These are phyloP conservation scores for Ophiostoma australiae DNA, from an alignment of 2,329 filamentous ascomycete genomes.

Conservation along the genomic window DNA sequence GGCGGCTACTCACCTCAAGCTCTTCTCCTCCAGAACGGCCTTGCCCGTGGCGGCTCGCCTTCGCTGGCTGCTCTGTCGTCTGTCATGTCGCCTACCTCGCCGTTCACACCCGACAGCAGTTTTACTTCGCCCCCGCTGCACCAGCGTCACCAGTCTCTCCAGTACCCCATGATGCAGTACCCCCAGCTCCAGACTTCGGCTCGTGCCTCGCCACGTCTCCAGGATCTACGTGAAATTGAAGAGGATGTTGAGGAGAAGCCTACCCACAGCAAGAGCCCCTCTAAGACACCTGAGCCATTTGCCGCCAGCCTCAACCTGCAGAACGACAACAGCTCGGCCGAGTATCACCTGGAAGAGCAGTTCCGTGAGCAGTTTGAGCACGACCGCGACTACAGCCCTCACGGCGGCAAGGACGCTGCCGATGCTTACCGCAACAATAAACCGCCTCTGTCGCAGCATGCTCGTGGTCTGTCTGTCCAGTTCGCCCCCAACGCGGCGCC, in stretches of 20 bases:
- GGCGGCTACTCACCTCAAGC: constrained; percentile 55
- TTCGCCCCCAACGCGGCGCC: constrained; percentile 38
- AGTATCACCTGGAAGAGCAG: constrained; percentile 78
- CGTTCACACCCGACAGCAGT: constrained; percentile 53
- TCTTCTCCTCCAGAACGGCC: constrained; percentile 48
- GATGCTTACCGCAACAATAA: constrained; percentile 27
- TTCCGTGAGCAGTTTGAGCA: constrained; percentile 74
- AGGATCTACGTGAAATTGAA: constrained; percentile 69
- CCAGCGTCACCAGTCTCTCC: constrained; percentile 55
- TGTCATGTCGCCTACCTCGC: constrained; percentile 60
- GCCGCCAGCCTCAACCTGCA: constrained; percentile 70
- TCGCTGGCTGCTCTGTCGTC: constrained; percentile 50
- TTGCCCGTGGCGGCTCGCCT: constrained; percentile 59
- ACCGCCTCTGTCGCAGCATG: constrained; percentile 35
- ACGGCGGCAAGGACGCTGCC: constrained; percentile 41
- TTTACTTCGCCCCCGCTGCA: constrained; percentile 42
- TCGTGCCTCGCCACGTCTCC: constrained; percentile 57
- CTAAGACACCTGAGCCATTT: constrained; percentile 49
- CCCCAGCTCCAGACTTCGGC: constrained; percentile 54
- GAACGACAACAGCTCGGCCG: constrained; percentile 76
- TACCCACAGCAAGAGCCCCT: constrained; percentile 44
- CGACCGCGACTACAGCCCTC: constrained; percentile 65
- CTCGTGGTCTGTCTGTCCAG: constrained; percentile 44
- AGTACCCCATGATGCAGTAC: constrained; percentile 53
- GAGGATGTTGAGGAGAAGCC: constrained; percentile 48